Base-by-base conservation (phyloP, 2,329 filamentous ascomycete genomes). In the Orbilia blumenaviensis region DNA sequence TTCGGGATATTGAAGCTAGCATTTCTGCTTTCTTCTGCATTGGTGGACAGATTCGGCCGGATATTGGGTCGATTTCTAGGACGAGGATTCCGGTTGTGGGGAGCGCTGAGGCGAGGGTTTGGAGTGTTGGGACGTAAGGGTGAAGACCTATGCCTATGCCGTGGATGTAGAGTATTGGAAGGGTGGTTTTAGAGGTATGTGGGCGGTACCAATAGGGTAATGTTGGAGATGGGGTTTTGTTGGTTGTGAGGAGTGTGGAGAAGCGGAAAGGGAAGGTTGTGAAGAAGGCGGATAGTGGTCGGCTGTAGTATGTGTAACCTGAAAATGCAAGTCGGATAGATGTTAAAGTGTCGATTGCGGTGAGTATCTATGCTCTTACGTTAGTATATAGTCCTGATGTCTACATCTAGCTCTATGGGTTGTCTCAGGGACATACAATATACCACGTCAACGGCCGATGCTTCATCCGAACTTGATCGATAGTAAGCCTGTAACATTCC, bases 141-240 rank as follows among this genome's bases (percentile, higher is more conserved):
- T 87, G 86, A 2, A 90, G 81, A 0, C 88, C 87, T 69, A 89
- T 85, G 46, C 88, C 88, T 66, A 90, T 89, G 29, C 89, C 88
- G 78, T 90, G 88, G 27, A 90, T 85, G 80, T 89, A 90, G 4
- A 90, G 81, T 12, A 90, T 81, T 0, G 88, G 88, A 1, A 87
- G 83, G 44, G 84, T 84, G 0, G 84, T 86, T 66, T 84, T 86
- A 1, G 88, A 89, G 0, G 85, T 89, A 78, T 90, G 89, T 8
- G 86, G 86, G 25, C 86, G 85, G 78, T 88, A 84, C 87, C 88
- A 76, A 29, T 76, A 76, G 16, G 72, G 46, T 21, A 69, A 21
- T 4, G 58, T 64, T n/a, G 50, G 23, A 9, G 64, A 48, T 0
- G 64, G 64, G 48, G 72, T 56, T 41, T 18, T 44, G 38, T 62